Base-by-base conservation (phyloP, 495 filamentous ascomycete genomes). In the Hypoxylon perforatum region DNA sequence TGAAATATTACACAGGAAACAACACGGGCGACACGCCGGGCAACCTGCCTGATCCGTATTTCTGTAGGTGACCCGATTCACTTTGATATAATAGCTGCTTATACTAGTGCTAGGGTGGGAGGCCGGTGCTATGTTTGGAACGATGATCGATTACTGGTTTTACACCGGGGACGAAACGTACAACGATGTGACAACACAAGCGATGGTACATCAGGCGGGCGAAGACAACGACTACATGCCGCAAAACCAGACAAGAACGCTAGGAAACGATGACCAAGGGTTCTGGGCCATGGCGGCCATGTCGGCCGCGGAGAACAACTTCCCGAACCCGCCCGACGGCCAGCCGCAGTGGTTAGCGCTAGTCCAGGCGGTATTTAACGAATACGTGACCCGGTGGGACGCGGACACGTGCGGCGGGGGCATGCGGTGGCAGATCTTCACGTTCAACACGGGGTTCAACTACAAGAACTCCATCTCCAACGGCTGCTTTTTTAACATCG, bases 211-310 rank as follows among this genome's bases (percentile, higher is more conserved):
- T 74, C 93, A 97, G 74, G 85, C 83, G 14, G 89, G 90, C 11
- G 81, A 84, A 11, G 81, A 88, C 39, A 74, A 78, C 9, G 84
- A 93, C 57, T 95, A 87, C 73, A 92, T 93, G 90, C 91, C 93
- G 0, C 75, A 78, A 10, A 96, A 97, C 74, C 92, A 96, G 69
- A 91, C 90, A 21, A 84, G 87, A 59, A 88, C 89, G 0, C 76
- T 85, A 51, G 91, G 92, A 50, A 96, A 96, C 74, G 92, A 96
- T 67, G 92, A 96, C 72, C 92, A 95, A 71, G 88, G 84, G 0
- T 96, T 96, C 71, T 96, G 92, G 92, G 92, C 82, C 28, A 88
- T 96, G 75, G 83, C 91, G 3, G 91, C 88, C 33, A 91, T 96
- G 87, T 83, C 87, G 6, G 92, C 92, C 0, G 91, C 92, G 3